Percentiles rank a stretch among this genome's conserved stretches.
These are phyloP conservation scores for Periconia sp. DNA, from an alignment of 2,329 filamentous ascomycete genomes.

Conservation along the genomic window DNA sequence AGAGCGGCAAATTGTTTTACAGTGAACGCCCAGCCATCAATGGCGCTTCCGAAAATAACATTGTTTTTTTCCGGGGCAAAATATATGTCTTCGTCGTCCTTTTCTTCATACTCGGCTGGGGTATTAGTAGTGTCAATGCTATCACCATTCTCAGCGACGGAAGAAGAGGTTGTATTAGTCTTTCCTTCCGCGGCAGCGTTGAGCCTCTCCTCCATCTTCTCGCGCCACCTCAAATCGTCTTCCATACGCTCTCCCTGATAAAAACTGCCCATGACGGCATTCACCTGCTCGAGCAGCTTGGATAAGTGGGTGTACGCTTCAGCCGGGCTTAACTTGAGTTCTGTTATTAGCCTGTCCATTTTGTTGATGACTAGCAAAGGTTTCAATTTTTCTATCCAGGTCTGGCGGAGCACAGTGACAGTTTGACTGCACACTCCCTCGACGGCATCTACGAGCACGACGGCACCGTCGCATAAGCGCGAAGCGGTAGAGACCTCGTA, in stretches of 20 bases:
- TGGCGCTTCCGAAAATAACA: constrained; percentile 96
- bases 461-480: constrained; percentile 87
- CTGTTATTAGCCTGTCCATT: constrained; percentile 91
- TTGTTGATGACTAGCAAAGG: constrained; percentile 97
- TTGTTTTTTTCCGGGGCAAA: constrained; percentile 99
- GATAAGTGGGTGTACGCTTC: constrained; percentile 90
- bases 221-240: constrained; percentile 93
- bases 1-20: constrained; percentile 88
- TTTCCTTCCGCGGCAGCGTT: constrained; percentile 70
- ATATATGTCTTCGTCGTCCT: constrained; percentile 94
- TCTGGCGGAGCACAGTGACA: constrained; percentile 91
- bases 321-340: constrained; percentile 86
- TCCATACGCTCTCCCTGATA: constrained; percentile 99
- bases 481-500: constrained; percentile 97
- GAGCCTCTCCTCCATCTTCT: constrained; percentile 84
- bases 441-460: constrained; percentile 93
- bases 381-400: constrained; percentile 94
- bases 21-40: constrained; percentile 99
- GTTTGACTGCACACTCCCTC: constrained; percentile 99
- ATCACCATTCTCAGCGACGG: constrained; percentile 58
- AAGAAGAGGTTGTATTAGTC: constrained; percentile 53
- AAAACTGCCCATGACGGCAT: constrained; percentile 95
- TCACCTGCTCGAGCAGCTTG: constrained; percentile 91
- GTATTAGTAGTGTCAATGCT: constrained; percentile 50
- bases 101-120: constrained; percentile 74